phyloP scores from a whole-genome alignment of 2,329 filamentous ascomycete genomes.

The Orbilia javanica region DNA sequence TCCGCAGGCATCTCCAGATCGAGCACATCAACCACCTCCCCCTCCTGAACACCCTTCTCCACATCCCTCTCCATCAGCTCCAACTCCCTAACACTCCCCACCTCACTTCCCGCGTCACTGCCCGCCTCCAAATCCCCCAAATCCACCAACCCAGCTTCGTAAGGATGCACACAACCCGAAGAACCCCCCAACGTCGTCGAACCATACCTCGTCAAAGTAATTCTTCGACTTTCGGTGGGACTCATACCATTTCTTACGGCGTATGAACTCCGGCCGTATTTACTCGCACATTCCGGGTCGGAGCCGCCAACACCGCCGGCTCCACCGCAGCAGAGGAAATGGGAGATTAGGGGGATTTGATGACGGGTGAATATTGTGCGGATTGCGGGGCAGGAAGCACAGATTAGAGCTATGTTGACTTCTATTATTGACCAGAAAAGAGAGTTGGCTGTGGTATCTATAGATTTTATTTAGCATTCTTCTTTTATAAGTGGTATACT shows the following conservation, averaged over 20 bases:
- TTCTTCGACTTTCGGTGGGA: not conserved
- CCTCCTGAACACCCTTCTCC: not conserved
- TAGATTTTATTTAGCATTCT: not conserved
- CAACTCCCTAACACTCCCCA: not conserved
- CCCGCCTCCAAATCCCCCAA: constrained; percentile 1
- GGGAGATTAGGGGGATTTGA: not conserved
- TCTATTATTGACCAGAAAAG: constrained; percentile 38
- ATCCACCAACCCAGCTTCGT: constrained; percentile 3
- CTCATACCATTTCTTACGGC: not conserved
- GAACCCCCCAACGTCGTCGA: not conserved
- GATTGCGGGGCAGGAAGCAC: constrained; percentile 35
- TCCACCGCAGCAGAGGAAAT: constrained; percentile 14
- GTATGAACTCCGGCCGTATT: not conserved
- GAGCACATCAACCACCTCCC: not conserved
- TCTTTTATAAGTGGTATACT: not conserved
- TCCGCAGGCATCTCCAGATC: constrained; percentile 1
- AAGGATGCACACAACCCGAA: constrained; percentile 10
- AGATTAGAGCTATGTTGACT: constrained; percentile 26
- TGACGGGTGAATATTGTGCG: constrained; percentile 25
- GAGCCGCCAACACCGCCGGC: not conserved
- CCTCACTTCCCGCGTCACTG: not conserved
- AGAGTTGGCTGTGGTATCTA: constrained; percentile 25
- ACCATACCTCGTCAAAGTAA: not conserved
- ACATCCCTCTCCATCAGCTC: not conserved
- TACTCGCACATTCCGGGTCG: not conserved